Base-by-base conservation (phyloP, 192 early-diverging fungal species). In the Diversispora epigaea region DNA sequence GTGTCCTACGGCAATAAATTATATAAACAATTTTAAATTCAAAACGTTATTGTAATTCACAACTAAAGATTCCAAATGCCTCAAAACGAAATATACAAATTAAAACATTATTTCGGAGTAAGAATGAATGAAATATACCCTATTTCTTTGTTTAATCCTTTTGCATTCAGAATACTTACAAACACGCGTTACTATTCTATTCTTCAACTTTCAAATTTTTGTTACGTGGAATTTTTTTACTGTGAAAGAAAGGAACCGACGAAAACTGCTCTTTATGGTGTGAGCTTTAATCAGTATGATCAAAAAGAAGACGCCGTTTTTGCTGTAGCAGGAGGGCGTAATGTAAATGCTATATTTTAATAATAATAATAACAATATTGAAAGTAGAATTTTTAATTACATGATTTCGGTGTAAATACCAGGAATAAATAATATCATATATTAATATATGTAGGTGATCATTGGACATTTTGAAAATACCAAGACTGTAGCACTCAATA, bases 191-290 rank as follows among this genome's bases (percentile, higher is more conserved):
- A 17, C n/a, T 45, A n/a, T 17, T 25, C 14, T 52, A 7, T 9
- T 52, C 56, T 25, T 60, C 17, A 15, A 56, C 6, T 2, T 56
- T 56, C 15, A 56, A 22, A 39, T 11, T 4, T 17, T 17, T 54
- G 12, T 54, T 54, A 54, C 50, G n/a, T 54, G 50, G 3, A 54
- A 10, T 17, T 17, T 54, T 54, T 54, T 54, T 54, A 54, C 10
- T 54, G 66, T 68, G 66, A 68, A 68, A 68, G 32, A 69, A 69
- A 69, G 68, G 68, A 69, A 55, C 9, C 68, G 46, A 55, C 72
- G 32, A 74, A 74, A 74, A 44, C 46, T 12, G 39, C 72, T 14
- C 63, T 49, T 49, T 73, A 73, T 55, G 72, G 72, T 2, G 44
- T 74, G 25, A 49, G 41, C 32, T 74, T 74, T 21, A 74, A 74